phyloP scores from a whole-genome alignment of 2,329 filamentous ascomycete genomes.

The Pezicula carpinea region DNA sequence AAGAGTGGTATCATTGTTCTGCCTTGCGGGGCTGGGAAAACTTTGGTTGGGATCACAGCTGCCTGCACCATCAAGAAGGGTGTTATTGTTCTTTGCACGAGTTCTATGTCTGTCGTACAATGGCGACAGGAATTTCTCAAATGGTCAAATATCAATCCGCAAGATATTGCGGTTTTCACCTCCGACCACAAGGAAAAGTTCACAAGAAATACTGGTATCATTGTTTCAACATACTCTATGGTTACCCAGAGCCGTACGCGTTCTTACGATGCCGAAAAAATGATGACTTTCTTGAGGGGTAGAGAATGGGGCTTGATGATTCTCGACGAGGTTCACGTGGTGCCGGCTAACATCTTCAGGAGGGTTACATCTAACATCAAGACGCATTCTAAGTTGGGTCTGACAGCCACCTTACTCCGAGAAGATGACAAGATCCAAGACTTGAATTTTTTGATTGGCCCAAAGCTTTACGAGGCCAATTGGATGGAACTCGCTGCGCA shows the following conservation, averaged over 20 bases:
- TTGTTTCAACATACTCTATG: slow-evolving; percentile 98
- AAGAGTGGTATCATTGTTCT: slow-evolving; percentile 97
- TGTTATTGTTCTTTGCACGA: slow-evolving; percentile 90
- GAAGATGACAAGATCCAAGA: slow-evolving; percentile 99
- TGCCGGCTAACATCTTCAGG: slow-evolving; percentile 93
- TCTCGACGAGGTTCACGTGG: slow-evolving; percentile 95
- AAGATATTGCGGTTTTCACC: slow-evolving; percentile 92
- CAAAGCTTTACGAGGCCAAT: slow-evolving; percentile 96
- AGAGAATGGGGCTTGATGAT: slow-evolving; percentile 98
- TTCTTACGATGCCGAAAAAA: slow-evolving; percentile 90
- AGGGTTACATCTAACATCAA: slow-evolving; percentile 91
- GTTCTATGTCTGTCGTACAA: slow-evolving; percentile 95
- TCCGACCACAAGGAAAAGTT: slow-evolving; percentile 88
- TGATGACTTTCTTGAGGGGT: slow-evolving; percentile 88
- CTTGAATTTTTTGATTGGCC: slow-evolving; percentile 94
- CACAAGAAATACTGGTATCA: slow-evolving; percentile 85
- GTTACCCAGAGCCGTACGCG: slow-evolving; percentile 86
- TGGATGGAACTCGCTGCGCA: slow-evolving; percentile 99
- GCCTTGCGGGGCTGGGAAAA: slow-evolving; percentile 95
- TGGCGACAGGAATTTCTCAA: slow-evolving; percentile 96
- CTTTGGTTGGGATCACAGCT: slow-evolving; percentile 94
- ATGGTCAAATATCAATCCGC: slow-evolving; percentile 96
- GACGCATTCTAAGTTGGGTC: slow-evolving; percentile 88
- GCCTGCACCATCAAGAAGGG: slow-evolving; percentile 98
- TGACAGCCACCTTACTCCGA: slow-evolving; percentile 88